Evolutionary conservation across 192 early-diverging fungal species (phyloP).

Genomic region (Backusella australiensis): DNA sequence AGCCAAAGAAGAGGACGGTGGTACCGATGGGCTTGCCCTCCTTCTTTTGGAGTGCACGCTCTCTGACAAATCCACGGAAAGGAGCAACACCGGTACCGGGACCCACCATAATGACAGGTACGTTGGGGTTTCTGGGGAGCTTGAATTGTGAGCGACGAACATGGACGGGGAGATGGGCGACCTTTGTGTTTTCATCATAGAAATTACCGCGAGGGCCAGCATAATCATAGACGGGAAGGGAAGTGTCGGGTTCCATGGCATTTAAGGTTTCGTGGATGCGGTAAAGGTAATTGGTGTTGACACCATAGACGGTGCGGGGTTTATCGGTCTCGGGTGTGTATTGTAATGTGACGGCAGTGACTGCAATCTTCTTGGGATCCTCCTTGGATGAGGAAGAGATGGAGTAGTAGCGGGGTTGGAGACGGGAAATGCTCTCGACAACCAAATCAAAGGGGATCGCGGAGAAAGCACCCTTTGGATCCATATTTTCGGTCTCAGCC

Average conservation of each 20-base stretch:
- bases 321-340: conserved; percentile 59
- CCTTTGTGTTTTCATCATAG: conserved; percentile 22
- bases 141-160: conserved; percentile 90
- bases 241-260: conserved; percentile 35
- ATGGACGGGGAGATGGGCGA: conserved; percentile 73
- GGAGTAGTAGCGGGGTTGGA: conserved; percentile 92
- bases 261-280: conserved; percentile 56
- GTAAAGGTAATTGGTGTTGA: conserved; percentile 87
- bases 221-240: conserved; percentile 26
- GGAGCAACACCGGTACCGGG: conserved; percentile 99
- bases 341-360: conserved; percentile 89
- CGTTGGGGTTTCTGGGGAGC: conserved; percentile 73
- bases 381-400: conserved; percentile 91
- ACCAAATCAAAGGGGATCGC: conserved; percentile 78
- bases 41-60: conserved; percentile 68
- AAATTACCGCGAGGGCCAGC: conserved; percentile 44
- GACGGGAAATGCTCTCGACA: conserved; percentile 78
- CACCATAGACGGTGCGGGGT: conserved; percentile 67
- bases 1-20: conserved; percentile 93
- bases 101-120: conserved; percentile 95
- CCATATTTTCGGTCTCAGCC: conserved; percentile 37
- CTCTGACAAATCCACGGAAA: conserved; percentile 94
- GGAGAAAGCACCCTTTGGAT: conserved; percentile 36
- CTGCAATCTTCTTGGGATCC: conserved; percentile 67
- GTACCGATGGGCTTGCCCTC: conserved; percentile 72